These are phyloP conservation scores for Monosporascus sp. DNA, from an alignment of 2,329 filamentous ascomycete species.

Conservation along the genomic window DNA sequence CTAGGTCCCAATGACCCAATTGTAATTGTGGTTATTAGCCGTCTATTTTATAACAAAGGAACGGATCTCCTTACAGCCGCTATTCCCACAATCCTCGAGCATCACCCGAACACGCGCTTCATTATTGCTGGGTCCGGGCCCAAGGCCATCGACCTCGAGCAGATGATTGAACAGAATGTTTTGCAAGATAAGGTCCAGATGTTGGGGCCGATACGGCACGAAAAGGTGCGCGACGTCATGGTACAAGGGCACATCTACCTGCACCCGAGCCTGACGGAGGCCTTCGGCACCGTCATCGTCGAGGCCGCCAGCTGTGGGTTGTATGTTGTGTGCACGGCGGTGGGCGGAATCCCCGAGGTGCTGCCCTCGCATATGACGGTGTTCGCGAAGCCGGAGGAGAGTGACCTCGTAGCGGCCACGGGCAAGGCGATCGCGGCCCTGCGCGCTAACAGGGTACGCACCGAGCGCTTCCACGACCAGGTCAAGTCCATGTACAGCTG, in stretches of 20 bases:
- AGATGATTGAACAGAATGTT: conserved; percentile 94
- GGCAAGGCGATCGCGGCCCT: conserved; percentile 83
- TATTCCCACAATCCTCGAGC: conserved; percentile 84
- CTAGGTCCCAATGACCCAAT: conserved; percentile 81
- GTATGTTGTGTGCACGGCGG: conserved; percentile 93
- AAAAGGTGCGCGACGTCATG: conserved; percentile 97
- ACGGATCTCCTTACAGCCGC: conserved; percentile 95
- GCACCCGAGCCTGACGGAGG: conserved; percentile 90
- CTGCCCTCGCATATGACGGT: conserved; percentile 95
- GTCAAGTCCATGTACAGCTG: conserved; percentile 99
- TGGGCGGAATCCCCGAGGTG: conserved; percentile 95
- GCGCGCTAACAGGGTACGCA: conserved; percentile 79
- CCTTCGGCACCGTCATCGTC: conserved; percentile 96
- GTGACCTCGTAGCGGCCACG: conserved; percentile 86
- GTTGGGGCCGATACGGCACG: conserved; percentile 86
- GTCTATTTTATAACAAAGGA: conserved; percentile 97
- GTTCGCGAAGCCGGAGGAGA: conserved; percentile 94
- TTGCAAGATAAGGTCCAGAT: conserved; percentile 91
- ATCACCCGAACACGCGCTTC: conserved; percentile 89
- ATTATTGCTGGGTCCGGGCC: conserved; percentile 94
- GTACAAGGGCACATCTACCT: conserved; percentile 94
- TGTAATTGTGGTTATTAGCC: conserved; percentile 94
- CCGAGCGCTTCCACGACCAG: conserved; percentile 92
- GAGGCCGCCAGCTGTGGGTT: conserved; percentile 93
- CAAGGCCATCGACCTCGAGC: conserved; percentile 95